phyloP scores from a whole-genome alignment of 352 stramenopile species.

The Aphanomyces stellatus region DNA sequence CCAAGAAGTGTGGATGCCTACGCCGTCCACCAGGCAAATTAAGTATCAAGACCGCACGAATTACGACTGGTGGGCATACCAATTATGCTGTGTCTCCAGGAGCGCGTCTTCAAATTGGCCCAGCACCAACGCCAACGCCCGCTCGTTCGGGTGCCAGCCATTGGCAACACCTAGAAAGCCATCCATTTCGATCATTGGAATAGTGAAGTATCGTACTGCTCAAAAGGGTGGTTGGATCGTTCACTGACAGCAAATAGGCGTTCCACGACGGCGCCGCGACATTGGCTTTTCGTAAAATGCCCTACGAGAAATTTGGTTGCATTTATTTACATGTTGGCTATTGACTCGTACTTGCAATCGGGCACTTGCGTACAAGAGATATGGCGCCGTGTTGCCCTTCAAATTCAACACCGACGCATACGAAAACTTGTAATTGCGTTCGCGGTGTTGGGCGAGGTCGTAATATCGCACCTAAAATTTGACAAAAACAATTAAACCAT shows the following conservation, averaged over 20 bases:
- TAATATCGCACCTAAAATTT: constrained; percentile 45
- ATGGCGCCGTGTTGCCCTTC: constrained; percentile 78
- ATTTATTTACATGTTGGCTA: neutral
- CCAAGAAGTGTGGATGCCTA: constrained; percentile 50
- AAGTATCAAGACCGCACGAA: neutral
- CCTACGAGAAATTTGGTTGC: constrained; percentile 8
- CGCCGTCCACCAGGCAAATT: neutral
- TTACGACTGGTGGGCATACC: constrained; percentile 25
- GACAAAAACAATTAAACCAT: neutral
- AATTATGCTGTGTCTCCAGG: constrained; percentile 34
- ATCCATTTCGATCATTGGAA: too few species aligned
- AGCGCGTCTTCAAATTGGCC: constrained; percentile 77
- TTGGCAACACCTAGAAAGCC: too few species aligned
- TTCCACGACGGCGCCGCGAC: constrained; percentile 16
- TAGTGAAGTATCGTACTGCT: neutral
- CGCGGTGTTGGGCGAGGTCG: constrained; percentile 71
- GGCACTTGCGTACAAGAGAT: constrained; percentile 73
- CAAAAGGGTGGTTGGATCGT: neutral
- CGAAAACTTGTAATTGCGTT: constrained; percentile 81
- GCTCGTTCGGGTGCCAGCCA: constrained; percentile 65
- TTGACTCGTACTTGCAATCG: constrained; percentile 31
- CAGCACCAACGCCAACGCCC: constrained; percentile 58
- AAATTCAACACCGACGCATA: constrained; percentile 74
- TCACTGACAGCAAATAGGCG: neutral
- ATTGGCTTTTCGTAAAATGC: constrained; percentile 54